Evolutionary conservation across 2,329 filamentous ascomycete species (phyloP).

Genomic region (Dendryphion nanum): DNA sequence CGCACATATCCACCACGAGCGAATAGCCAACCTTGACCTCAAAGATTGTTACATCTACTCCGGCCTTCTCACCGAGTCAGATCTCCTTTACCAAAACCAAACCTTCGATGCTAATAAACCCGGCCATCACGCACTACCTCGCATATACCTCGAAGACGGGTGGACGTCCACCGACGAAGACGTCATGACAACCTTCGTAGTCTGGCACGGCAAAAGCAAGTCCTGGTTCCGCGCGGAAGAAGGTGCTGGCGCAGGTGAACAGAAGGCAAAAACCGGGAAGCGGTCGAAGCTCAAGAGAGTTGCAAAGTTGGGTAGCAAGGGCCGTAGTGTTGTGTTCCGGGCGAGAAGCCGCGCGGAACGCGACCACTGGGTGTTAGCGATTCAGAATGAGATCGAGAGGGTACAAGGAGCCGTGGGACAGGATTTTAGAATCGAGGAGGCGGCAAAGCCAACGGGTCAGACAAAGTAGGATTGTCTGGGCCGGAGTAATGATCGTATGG

Average conservation of each 20-base stretch:
- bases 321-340: conserved; percentile 64
- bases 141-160: conserved; percentile 59
- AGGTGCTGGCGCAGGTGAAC: conserved; percentile 28
- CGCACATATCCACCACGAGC: conserved; percentile 61
- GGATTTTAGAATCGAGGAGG: conserved; percentile 42
- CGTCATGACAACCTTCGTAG: conserved; percentile 65
- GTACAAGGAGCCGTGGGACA: conserved; percentile 46
- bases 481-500: too few species aligned
- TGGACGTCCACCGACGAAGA: conserved; percentile 65
- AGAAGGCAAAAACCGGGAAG: conserved; percentile 38
- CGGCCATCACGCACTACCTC: conserved; percentile 58
- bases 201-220: conserved; percentile 61
- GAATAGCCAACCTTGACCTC: conserved; percentile 58
- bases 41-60: conserved; percentile 66
- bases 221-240: conserved; percentile 51
- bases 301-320: conserved; percentile 59
- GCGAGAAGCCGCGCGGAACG: conserved; percentile 63
- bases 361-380: conserved; percentile 66
- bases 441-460: too few species aligned
- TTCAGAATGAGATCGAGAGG: conserved; percentile 65
- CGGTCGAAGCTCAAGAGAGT: conserved; percentile 57
- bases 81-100: conserved; percentile 63
- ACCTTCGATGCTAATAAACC: conserved; percentile 64
- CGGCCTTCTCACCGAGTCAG: conserved; percentile 60
- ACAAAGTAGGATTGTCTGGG: too few species aligned